Evolutionary conservation across 192 early-diverging fungal species (phyloP).

Genomic region (Coemansia sp.): DNA sequence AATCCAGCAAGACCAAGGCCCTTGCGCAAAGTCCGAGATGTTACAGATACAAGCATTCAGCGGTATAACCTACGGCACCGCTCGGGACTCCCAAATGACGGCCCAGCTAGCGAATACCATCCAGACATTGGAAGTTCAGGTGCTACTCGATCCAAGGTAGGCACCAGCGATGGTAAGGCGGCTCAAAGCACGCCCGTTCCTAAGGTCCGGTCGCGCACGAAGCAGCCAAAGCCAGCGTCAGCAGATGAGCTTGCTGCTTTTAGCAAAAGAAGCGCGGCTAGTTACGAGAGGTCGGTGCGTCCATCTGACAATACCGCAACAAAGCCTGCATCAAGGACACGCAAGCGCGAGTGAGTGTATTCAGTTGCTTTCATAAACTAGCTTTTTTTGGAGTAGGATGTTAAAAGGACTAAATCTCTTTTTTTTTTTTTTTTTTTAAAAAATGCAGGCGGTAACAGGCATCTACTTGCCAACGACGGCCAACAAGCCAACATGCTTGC

Average conservation of each 20-base stretch:
- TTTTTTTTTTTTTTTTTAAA: too few relatives aligned
- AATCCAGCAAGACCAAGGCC: constrained; percentile 3
- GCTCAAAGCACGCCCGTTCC: neutral
- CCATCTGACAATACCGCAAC: neutral
- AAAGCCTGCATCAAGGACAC: constrained; percentile 14
- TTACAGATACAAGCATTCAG: constrained; percentile 1
- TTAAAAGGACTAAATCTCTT: too few relatives aligned
- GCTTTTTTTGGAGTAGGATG: too few relatives aligned
- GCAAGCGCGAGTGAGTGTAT: constrained; percentile 37
- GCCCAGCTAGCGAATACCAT: neutral
- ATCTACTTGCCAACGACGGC: constrained; percentile 52
- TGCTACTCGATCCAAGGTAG: neutral
- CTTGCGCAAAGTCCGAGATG: neutral
- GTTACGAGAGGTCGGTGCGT: constrained; percentile 21
- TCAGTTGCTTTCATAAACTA: too few relatives aligned
- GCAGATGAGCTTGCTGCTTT: neutral
- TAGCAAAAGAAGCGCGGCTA: constrained; percentile 22
- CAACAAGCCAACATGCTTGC: constrained; percentile 54
- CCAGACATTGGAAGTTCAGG: neutral
- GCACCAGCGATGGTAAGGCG: neutral
- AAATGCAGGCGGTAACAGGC: neutral
- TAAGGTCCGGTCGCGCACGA: neutral
- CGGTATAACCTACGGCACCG: constrained; percentile 37
- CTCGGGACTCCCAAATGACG: neutral
- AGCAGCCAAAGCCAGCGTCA: neutral